These are phyloP conservation scores for Phaeosphaeria sp. DNA, from an alignment of 2,329 filamentous ascomycete genomes.

Conservation along the genomic window DNA sequence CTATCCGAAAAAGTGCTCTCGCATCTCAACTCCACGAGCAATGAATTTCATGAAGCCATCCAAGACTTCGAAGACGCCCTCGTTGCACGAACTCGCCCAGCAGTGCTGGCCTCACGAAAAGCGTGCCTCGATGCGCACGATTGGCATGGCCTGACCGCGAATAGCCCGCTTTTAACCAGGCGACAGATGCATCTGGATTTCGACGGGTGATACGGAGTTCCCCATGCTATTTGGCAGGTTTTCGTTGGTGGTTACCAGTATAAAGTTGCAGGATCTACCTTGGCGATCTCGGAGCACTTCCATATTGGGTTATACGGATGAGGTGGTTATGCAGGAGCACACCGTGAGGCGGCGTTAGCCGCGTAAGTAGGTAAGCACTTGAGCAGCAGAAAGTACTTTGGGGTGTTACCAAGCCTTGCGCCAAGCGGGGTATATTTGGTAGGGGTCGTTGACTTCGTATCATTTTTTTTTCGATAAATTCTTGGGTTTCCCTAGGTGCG, in stretches of 20 bases:
- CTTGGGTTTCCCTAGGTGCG: not conserved
- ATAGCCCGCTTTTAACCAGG: conserved; percentile 3
- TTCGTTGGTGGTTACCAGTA: not conserved
- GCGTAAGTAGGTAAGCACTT: not conserved
- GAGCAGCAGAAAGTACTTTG: not conserved
- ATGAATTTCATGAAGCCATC: not conserved
- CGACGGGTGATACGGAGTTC: not conserved
- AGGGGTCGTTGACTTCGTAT: not conserved
- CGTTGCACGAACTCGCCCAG: not conserved
- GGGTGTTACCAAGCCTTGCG: not conserved
- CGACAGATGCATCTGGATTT: conserved; percentile 1
- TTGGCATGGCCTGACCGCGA: not conserved
- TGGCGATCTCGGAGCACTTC: not conserved
- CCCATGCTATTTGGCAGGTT: not conserved
- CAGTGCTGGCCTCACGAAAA: conserved; percentile 5
- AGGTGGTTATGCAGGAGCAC: not conserved
- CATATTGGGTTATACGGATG: not conserved
- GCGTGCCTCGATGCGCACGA: conserved; percentile 7
- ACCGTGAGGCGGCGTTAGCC: not conserved
- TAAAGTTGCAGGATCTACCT: not conserved
- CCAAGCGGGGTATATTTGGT: not conserved
- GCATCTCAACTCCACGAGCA: not conserved
- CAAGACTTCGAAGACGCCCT: conserved; percentile 1
- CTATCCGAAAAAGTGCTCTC: conserved; percentile 1
- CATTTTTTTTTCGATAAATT: not conserved